phyloP scores from a whole-genome alignment of 106 monocot genomes.

The Allium sativum region DNA sequence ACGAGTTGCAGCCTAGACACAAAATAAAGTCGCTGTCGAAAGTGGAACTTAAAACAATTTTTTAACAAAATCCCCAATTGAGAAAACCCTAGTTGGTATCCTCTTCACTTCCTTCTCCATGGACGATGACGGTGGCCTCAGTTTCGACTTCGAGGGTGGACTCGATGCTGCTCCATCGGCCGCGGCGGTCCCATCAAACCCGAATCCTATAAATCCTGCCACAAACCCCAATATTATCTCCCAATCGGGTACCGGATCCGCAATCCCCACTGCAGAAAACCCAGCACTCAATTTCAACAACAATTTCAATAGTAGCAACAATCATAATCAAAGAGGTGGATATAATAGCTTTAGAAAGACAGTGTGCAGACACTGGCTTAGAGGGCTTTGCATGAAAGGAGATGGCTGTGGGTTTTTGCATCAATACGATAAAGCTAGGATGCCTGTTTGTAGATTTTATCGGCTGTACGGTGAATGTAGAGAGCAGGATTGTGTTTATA shows the following conservation, averaged over 20 bases:
- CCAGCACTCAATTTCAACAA: too few species aligned
- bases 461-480: slow-evolving; percentile 86
- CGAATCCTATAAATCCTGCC: slow-evolving; percentile 1
- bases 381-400: slow-evolving; percentile 95
- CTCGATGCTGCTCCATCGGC: slow-evolving; percentile 47
- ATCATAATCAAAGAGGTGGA: neutral
- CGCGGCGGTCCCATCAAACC: slow-evolving; percentile 9
- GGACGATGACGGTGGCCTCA: slow-evolving; percentile 85
- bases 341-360: slow-evolving; percentile 75
- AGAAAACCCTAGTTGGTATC: neutral
- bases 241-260: slow-evolving; percentile 1
- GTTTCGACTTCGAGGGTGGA: slow-evolving; percentile 98
- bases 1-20: too few species aligned
- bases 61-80: neutral
- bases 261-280: neutral
- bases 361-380: slow-evolving; percentile 95
- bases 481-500: slow-evolving; percentile 97
- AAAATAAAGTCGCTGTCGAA: too few species aligned
- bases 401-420: slow-evolving; percentile 94
- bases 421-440: slow-evolving; percentile 94
- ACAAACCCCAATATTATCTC: slow-evolving; percentile 3
- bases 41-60: too few species aligned
- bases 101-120: slow-evolving; percentile 12
- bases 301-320: neutral
- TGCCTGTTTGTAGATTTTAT: slow-evolving; percentile 97